Evolutionary conservation across 2,329 filamentous ascomycete genomes (phyloP), one percentile per base, ranked within the genome.

Genomic region (Didymella sp.): DNA sequence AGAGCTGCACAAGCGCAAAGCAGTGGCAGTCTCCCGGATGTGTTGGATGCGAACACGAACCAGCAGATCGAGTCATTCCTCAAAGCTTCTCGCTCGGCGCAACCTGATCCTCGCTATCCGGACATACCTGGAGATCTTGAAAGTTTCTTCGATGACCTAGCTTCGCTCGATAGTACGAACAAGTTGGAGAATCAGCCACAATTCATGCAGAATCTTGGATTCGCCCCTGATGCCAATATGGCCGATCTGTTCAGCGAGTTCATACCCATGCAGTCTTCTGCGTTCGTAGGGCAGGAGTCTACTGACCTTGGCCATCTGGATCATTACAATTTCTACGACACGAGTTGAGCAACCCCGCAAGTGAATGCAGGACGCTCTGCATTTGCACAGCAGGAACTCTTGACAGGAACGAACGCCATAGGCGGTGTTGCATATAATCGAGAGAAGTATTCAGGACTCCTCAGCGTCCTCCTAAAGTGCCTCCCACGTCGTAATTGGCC

Each of bases 161-260:
- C 83, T 3, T 82, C 83, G 8, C 73, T 86, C 28, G 84, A 86
- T 63, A 82, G 79, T 2, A 79, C 79, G 21, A 80, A 84, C 50
- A 75, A 77, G 31, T 74, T 84, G 41, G 82, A 84, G 24, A 79
- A 81, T 12, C 85, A 87, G 60, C 80, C 84, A 2, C 84, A 87
- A 60, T 88, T 89, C 64, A 87, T 89, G 85, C 81, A 85, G 41
- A 89, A 89, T 63, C 77, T 89, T 19, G 87, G 87, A 0, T 87
- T 88, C 68, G 85, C 82, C 1, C 86, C 86, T 0, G 86, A 86
- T 24, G 82, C 84, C 30, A 85, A 86, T 55, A 77, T 88, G 46
- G 79, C 81, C 0, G 84, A 86, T 61, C 79, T 85, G 28, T 79
- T 79, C 53, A 76, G 78, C 56, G 75, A 77, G 25, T 76, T 75